A percentile compares a stretch with the other conserved stretches of the same genome.
Evolutionary conservation across 805 yeast genomes (phyloP).

Genomic region (Yamadazyma tumulicola): DNA sequence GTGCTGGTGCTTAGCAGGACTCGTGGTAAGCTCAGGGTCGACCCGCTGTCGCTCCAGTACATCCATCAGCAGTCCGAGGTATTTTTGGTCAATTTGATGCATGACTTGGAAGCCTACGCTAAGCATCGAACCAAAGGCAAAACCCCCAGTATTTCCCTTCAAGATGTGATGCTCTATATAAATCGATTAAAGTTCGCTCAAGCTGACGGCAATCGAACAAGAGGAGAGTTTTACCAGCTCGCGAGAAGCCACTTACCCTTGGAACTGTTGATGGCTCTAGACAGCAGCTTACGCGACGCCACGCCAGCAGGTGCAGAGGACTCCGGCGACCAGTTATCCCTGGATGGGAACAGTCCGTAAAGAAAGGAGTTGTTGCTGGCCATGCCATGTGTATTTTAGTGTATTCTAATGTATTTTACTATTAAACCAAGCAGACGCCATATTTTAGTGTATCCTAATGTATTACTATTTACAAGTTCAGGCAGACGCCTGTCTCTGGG

Average conservation of each 20-base stretch:
- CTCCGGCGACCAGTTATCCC: too few relatives aligned
- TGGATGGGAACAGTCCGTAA: too few relatives aligned
- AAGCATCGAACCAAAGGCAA: constrained; percentile 23
- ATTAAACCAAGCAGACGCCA: too few relatives aligned
- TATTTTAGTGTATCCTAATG: constrained; percentile 10
- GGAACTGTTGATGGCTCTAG: constrained; percentile 30
- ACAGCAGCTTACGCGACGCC: constrained; percentile 31
- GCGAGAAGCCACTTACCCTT: constrained; percentile 36
- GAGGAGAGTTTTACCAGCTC: constrained; percentile 23
- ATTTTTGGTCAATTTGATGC: constrained; percentile 27
- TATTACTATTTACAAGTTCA: constrained; percentile 5
- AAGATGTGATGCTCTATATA: constrained; percentile 33
- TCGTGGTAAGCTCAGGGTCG: constrained; percentile 3
- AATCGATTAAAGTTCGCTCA: constrained; percentile 26
- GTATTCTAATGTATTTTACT: neutral
- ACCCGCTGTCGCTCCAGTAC: constrained; percentile 13
- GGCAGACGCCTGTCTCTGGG: constrained; percentile 12
- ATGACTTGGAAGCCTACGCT: constrained; percentile 35
- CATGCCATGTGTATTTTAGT: too few relatives aligned
- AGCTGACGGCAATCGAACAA: constrained; percentile 9
- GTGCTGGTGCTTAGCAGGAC: constrained; percentile 10
- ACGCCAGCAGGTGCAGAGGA: too few relatives aligned
- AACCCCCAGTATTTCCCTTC: constrained; percentile 22
- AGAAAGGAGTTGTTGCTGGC: too few relatives aligned
- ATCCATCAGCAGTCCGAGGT: constrained; percentile 28